Conservation (phyloP, 1,139 yeast genomes). For the Wickerhamomyces sp. region DNA sequence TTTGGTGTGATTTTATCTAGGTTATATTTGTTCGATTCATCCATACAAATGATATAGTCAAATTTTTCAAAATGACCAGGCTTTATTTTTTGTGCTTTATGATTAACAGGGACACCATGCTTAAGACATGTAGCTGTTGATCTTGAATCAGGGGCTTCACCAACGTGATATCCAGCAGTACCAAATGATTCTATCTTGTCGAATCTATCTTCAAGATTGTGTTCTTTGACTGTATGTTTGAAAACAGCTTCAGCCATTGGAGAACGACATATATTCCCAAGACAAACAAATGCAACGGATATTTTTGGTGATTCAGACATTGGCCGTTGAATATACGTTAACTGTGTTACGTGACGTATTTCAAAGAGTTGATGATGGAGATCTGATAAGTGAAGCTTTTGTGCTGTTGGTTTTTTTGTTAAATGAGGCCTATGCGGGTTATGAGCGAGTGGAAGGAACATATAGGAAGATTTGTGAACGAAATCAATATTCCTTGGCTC, state of each 20-base stretch:
- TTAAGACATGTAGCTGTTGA: constrained; percentile 63
- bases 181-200: constrained; percentile 78
- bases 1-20: constrained; percentile 58
- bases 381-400: too few relatives aligned
- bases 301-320: constrained; percentile 24
- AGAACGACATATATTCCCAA: constrained; percentile 93
- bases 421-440: too few relatives aligned
- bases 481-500: too few relatives aligned
- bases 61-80: constrained; percentile 57
- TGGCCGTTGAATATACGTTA: too few relatives aligned
- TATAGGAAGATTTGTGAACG: too few relatives aligned
- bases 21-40: constrained; percentile 57
- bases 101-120: constrained; percentile 72
- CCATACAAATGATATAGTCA: constrained; percentile 88
- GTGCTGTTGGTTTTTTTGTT: too few relatives aligned
- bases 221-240: constrained; percentile 51
- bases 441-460: too few relatives aligned
- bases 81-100: constrained; percentile 67
- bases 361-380: too few relatives aligned
- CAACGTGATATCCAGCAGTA: constrained; percentile 78
- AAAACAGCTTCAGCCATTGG: constrained; percentile 98
- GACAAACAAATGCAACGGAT: constrained; percentile 83
- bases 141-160: constrained; percentile 76
- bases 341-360: too few relatives aligned
- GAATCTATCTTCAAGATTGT: constrained; percentile 39